Evolutionary conservation across 768 basidiomycete genomes (phyloP).

Genomic region (Hypsizygus marmoreus): DNA sequence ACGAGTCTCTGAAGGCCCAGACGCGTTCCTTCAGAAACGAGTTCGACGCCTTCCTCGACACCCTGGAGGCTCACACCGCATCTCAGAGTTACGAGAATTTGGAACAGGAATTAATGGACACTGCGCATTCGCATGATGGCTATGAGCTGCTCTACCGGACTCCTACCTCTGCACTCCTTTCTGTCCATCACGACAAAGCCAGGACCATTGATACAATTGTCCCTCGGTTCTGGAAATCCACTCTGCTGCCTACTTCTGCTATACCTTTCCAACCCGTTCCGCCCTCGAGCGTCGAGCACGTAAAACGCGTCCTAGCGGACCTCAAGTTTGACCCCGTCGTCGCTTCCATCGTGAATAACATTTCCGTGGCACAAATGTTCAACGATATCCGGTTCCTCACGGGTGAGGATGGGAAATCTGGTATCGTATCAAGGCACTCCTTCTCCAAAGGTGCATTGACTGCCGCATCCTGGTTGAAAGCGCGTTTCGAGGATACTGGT

Average conservation of each 20-base stretch:
- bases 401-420: constrained; percentile 75
- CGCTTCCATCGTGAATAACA: constrained; percentile 65
- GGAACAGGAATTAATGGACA: constrained; percentile 21
- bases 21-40: constrained; percentile 29
- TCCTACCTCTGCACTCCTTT: constrained; percentile 48
- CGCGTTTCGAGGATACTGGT: constrained; percentile 70
- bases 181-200: constrained; percentile 43
- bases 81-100: constrained; percentile 3
- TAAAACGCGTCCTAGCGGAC: constrained; percentile 55
- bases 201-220: constrained; percentile 57
- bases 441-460: constrained; percentile 66
- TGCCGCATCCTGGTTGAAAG: constrained; percentile 78
- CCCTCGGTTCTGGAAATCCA: constrained; percentile 76
- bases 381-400: constrained; percentile 81
- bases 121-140: constrained; percentile 5
- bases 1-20: constrained; percentile 39
- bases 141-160: constrained; percentile 47
- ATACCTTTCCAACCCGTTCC: constrained; percentile 58
- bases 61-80: constrained; percentile 17
- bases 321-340: constrained; percentile 72
- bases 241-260: constrained; percentile 55
- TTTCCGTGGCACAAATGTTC: constrained; percentile 66
- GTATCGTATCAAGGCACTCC: constrained; percentile 79
- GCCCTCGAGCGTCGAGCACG: constrained; percentile 49
- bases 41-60: constrained; percentile 37